These are phyloP conservation scores for Phoenix dactylifera DNA, from an alignment of 176 grass and related monocot species.

Conservation along the genomic window DNA sequence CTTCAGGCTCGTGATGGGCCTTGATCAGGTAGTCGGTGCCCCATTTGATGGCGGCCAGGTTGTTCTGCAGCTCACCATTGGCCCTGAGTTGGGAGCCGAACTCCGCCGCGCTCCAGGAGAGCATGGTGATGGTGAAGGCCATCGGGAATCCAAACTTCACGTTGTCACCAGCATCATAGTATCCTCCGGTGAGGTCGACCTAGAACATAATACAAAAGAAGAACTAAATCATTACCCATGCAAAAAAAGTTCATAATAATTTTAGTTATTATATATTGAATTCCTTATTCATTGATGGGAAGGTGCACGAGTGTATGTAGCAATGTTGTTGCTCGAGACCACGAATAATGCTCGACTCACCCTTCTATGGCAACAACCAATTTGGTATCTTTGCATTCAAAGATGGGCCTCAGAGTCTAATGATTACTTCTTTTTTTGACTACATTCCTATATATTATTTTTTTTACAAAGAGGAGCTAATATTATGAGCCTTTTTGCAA, in stretches of 20 bases:
- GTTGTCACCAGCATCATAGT: conserved; percentile 73
- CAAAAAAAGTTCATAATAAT: neutral
- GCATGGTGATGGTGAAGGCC: conserved; percentile 51
- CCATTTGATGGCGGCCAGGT: conserved; percentile 54
- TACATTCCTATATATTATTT: too few relatives aligned
- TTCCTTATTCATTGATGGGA: neutral
- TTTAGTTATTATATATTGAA: neutral
- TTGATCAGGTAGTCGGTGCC: conserved; percentile 61
- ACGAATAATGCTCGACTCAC: too few relatives aligned
- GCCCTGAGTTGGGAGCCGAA: conserved; percentile 4
- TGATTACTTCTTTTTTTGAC: too few relatives aligned
- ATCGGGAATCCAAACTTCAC: conserved; percentile 63
- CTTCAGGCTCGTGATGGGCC: conserved; percentile 34
- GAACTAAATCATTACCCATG: neutral
- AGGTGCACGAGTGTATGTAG: too few relatives aligned
- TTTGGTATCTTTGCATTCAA: too few relatives aligned
- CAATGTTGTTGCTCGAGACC: too few relatives aligned
- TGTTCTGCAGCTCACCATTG: conserved; percentile 35
- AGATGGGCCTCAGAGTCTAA: too few relatives aligned
- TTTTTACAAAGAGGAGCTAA: too few relatives aligned
- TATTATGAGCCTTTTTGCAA: too few relatives aligned
- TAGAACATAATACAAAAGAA: neutral
- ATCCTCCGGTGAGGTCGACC: conserved; percentile 60
- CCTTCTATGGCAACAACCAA: too few relatives aligned
- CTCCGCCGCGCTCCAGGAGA: conserved; percentile 55